Evolutionary conservation across 2,329 filamentous ascomycete species (phyloP), one percentile per base, ranked within the genome.

Genomic region (Colletotrichum sp.): DNA sequence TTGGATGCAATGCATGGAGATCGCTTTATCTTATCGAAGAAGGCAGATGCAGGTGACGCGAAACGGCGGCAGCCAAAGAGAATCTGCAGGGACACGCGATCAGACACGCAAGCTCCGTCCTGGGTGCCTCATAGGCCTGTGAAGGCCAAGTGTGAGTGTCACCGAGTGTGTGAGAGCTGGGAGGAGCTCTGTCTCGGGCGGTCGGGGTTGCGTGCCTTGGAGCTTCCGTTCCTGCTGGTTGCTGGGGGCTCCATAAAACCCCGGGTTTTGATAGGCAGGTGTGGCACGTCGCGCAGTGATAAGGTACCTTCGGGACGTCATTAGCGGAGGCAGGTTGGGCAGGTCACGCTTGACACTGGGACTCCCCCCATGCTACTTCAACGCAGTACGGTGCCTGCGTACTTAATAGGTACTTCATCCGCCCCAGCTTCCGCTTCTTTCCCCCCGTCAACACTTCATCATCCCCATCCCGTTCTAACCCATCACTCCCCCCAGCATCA

Each of bases 391-490:
- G 70, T 74, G 65, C 68, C 26, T 74, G 30, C 72, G 69, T 75
- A 75, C 74, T 76, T 76, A 76, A 76, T 74, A 74, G 65, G 64
- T 76, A 76, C 70, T 60, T 43, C 34, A 59, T 70, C 74, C 65
- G 59, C 74, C 74, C 65, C 74, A 74, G 59, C 74, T 60, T 63
- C 70, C 36, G 26, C 57, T 18, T 60, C 71, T 61, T 24, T 74
- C 69, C 74, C 72, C 74, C 70, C 74, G 74, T 76, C 74, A 74
- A 69, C 70, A 76, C 74, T 60, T 76, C 74, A 74, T 65, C 70
- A 75, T 72, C 70, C 70, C 34, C 71, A 36, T 64, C 64, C 64
- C 65, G 39, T 48, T 52, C 60, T 28, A 69, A 74, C 24, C 52
- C 32, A 65, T 74, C 74, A 24, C 18, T 26, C 28, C 16, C 43